phyloP scores from a whole-genome alignment of 768 basidiomycete genomes.

The Leucocoprinus birnbaumii region DNA sequence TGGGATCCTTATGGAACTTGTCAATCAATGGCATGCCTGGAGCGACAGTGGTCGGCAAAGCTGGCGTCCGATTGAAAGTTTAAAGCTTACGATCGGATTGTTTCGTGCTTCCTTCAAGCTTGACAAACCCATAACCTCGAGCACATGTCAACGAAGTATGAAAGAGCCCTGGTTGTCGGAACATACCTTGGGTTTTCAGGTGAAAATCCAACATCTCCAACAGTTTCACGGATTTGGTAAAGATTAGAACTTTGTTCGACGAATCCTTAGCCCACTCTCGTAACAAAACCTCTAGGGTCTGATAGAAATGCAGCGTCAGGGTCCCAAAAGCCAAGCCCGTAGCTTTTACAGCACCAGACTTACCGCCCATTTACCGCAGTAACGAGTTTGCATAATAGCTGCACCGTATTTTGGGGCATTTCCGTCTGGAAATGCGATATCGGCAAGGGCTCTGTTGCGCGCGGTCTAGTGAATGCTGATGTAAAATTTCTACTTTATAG shows the following conservation, averaged over 20 bases:
- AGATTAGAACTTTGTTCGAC: constrained; percentile 87
- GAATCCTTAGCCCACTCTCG: constrained; percentile 61
- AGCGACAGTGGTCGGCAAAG: neutral
- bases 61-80: neutral
- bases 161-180: neutral
- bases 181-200: constrained; percentile 50
- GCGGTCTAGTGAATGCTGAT: constrained; percentile 25
- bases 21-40: constrained; percentile 87
- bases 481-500: neutral
- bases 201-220: constrained; percentile 83
- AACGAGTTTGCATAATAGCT: constrained; percentile 59
- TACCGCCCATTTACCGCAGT: constrained; percentile 86
- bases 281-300: constrained; percentile 70
- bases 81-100: constrained; percentile 57
- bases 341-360: constrained; percentile 20
- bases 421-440: constrained; percentile 59
- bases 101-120: constrained; percentile 76
- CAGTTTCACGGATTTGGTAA: constrained; percentile 90
- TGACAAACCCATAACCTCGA: constrained; percentile 59
- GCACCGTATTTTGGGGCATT: constrained; percentile 56
- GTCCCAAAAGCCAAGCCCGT: neutral
- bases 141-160: neutral
- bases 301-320: neutral
- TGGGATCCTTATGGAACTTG: constrained; percentile 69
- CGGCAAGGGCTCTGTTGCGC: constrained; percentile 60